Evolutionary conservation across 2,329 filamentous ascomycete species (phyloP).

Genomic region (Aspergillaceae sp.): DNA sequence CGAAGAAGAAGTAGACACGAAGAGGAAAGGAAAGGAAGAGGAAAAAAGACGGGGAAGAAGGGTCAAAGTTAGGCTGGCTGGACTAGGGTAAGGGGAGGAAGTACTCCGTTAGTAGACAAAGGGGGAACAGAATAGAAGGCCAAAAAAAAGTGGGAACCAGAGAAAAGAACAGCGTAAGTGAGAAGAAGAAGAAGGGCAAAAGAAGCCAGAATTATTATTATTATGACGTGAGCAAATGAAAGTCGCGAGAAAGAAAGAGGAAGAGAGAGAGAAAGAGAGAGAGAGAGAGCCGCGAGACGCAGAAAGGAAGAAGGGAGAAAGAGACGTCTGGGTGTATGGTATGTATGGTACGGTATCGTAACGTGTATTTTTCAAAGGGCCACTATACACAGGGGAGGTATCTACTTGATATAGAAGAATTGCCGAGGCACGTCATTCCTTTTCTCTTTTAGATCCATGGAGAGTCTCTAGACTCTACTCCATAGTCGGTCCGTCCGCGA

Average conservation of each 20-base stretch:
- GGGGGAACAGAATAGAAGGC: constrained; percentile 3
- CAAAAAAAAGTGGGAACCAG: constrained; percentile 1
- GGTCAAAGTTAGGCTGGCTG: constrained; percentile 13
- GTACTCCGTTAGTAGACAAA: constrained; percentile 4
- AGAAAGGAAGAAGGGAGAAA: too few species aligned
- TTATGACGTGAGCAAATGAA: background rate
- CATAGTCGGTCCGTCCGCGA: constrained; percentile 14
- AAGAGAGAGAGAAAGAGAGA: too few species aligned
- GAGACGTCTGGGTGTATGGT: too few species aligned
- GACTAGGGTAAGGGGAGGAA: constrained; percentile 12
- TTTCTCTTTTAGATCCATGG: too few species aligned
- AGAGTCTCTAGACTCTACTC: too few species aligned
- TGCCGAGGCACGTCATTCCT: too few species aligned
- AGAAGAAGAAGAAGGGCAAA: constrained; percentile 4
- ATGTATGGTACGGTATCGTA: too few species aligned
- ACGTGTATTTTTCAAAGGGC: too few species aligned
- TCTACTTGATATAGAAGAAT: background rate
- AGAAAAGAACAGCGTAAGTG: constrained; percentile 2
- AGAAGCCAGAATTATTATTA: background rate
- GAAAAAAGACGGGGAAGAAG: constrained; percentile 8
- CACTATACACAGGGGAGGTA: background rate
- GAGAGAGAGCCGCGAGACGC: too few species aligned
- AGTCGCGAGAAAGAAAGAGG: background rate
- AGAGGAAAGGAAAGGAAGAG: constrained; percentile 4
- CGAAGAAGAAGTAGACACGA: constrained; percentile 8